Evolutionary conservation across 768 basidiomycete genomes (phyloP).

Genomic region (Pleurotus sapidus): DNA sequence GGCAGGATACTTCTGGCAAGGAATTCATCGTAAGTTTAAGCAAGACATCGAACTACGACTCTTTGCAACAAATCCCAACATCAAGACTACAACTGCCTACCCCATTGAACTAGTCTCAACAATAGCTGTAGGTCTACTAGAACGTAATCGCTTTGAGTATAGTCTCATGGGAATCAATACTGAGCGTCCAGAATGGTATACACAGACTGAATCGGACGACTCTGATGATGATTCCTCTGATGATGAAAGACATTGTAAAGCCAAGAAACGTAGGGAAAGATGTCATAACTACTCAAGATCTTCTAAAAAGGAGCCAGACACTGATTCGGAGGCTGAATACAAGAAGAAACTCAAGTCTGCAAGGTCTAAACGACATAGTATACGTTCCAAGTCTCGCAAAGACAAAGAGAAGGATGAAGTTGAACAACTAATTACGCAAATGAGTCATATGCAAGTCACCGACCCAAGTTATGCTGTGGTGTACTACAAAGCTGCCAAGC

Average conservation of each 20-base stretch:
- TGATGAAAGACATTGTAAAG: not conserved
- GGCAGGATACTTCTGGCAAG: no score
- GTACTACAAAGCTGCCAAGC: conserved; percentile 4
- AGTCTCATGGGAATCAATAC: conserved; percentile 5
- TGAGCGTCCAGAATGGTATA: not conserved
- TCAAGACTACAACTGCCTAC: not conserved
- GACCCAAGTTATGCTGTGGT: not conserved
- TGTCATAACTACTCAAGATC: not conserved
- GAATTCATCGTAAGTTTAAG: not conserved
- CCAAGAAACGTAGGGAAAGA: not conserved
- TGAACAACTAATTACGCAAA: conserved; percentile 6
- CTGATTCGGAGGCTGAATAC: not conserved
- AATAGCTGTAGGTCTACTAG: not conserved
- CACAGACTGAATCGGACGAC: not conserved
- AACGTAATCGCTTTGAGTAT: conserved; percentile 5
- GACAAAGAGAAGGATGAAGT: not conserved
- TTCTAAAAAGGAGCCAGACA: not conserved
- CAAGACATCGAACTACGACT: not conserved
- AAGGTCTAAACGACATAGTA: not conserved
- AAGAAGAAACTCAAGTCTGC: not conserved
- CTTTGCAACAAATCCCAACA: not conserved
- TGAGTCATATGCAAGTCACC: not conserved
- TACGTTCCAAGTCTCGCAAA: no score
- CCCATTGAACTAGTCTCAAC: not conserved
- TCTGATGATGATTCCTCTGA: not conserved